Base-by-base conservation (phyloP, 345 rosid species). In the Gossypium sturtianum region DNA sequence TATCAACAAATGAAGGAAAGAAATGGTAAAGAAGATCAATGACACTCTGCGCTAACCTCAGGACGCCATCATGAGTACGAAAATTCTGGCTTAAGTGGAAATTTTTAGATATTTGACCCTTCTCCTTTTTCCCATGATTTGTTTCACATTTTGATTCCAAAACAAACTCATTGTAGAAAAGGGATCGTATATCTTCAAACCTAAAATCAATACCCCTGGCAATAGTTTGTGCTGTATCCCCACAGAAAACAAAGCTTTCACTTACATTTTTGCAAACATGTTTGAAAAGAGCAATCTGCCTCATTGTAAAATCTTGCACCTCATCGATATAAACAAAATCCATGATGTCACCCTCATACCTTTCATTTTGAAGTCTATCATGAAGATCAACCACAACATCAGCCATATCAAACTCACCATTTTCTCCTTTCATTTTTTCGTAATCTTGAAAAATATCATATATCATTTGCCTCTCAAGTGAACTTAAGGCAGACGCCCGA, bases 231-330 rank as follows among this genome's bases (percentile, higher is more conserved):
- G 88, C 87, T 3, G 87, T 83, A 71, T 87, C 89, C 0, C 93
- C 88, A 12, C 75, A 75, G 66, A 89, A 87, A 43, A 85, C 86
- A 78, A 85, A 85, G 45, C 92, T 90, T 43, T 81, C 93, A 5
- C 58, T 56, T 7, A 77, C 83, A 64, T 87, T 89, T 49, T 43
- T 56, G 69, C 89, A 82, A 0, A 85, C 64, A 51, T 82, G 74
- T 29, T 83, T 84, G 77, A 87, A 80, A 22, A 89, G 85, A 12
- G 84, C 82, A 76, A 87, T 77, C 63, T 89, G 90, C 13, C 88
- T 82, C 86, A 82, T 79, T 16, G 90, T 81, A 7, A 87, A 88
- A 82, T 89, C 92, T 64, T 89, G 92, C 54, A 89, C 92, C 70
- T 89, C 89, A 70, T 89, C 92, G 16, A 89, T 75, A 52, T 87